Base-by-base conservation (phyloP, 2,329 filamentous ascomycete genomes). In the Trematosphaeria pertusa region DNA sequence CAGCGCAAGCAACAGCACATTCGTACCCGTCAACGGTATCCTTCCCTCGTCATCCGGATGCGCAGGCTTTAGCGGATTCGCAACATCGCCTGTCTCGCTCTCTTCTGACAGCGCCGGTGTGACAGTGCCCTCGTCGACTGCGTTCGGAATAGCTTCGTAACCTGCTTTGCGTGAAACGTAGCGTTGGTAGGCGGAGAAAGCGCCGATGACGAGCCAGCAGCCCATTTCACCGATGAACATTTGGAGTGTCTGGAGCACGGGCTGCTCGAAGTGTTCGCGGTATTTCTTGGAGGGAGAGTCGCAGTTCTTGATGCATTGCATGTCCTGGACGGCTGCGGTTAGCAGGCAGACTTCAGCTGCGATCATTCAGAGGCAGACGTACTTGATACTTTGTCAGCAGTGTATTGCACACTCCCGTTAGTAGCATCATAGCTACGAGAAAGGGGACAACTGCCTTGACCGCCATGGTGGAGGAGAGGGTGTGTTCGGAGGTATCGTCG, bases 221-320 rank as follows among this genome's bases (percentile, higher is more conserved):
- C 91, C 93, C 81, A 90, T 88, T 73, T 99, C 94, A 45, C 94
- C 94, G 52, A 97, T 82, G 71, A 99, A 99, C 94, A 99, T 99
- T 73, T 97, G 94, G 1, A 91, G 78, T 2, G 94, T 97, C 72
- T 99, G 94, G 43, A 97, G 85, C 41, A 99, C 92, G 14, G 94
- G 94, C 70, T 97, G 93, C 72, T 97, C 91, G 74, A 99, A 97
- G 61, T 83, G 82, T 54, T 82, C 77, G 42, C 84, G 87, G 57
- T 87, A 82, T 48, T 80, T 81, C 8, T 84, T 82, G 62, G 90
- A 77, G 17, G 82, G 78, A 50, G 84, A 80, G 62, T 90, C 85
- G 78, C 94, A 99, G 77, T 97, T 85, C 57, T 88, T 83, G 31
- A 97, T 89, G 75, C 94, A 99, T 86, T 97, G 91, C 79, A 96